Evolutionary conservation across 1,139 yeast genomes (phyloP), one percentile per base, ranked within the genome.

Genomic region (Sugiyamaella neomexicana): DNA sequence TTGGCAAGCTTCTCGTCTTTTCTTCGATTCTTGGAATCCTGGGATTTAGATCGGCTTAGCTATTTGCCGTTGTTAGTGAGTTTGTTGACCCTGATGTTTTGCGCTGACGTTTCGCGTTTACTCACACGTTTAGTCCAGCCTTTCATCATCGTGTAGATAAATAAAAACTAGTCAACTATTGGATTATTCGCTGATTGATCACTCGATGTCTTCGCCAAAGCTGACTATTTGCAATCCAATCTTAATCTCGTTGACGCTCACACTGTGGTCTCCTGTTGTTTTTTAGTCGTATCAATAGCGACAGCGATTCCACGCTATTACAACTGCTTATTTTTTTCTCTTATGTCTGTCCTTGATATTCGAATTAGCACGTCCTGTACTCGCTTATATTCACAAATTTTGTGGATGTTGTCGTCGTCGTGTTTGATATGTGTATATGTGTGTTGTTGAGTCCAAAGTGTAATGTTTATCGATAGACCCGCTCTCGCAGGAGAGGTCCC

Each of bases 61-160:
- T 63, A 46, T 40, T 13, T 10, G 39, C n/a, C 15, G 15, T 32
- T 40, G 25, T 12, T 27, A 17, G 27, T 31, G 38, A 37, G 23
- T 36, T 7, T 34, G 9, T 34, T 13, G 3, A 8, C 16, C 5
- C 38, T 34, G 16, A 3, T 20, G 25, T 20, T n/a, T 5, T 20
- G 25, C 25, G 25, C 25, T 5, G 25, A 3, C 25, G 25, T 20
- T 20, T 34, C 31, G 42, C 41, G 49, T 41, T 5, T 31, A 57
- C 58, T 46, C 46, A 56, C 58, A 50, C 73, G 67, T 58, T 70
- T 70, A 32, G 74, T 71, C 74, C 74, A 71, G 54, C 74, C 71
- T 63, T 70, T 70, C 74, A 71, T 71, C 73, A 69, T 70, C 49
- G 43, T 46, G 46, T 13, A 16, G 37, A 5, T 8, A 42, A 27